Conservation (phyloP, 169 alveolate species). For the Pseudocohnilembus persalinus region DNA sequence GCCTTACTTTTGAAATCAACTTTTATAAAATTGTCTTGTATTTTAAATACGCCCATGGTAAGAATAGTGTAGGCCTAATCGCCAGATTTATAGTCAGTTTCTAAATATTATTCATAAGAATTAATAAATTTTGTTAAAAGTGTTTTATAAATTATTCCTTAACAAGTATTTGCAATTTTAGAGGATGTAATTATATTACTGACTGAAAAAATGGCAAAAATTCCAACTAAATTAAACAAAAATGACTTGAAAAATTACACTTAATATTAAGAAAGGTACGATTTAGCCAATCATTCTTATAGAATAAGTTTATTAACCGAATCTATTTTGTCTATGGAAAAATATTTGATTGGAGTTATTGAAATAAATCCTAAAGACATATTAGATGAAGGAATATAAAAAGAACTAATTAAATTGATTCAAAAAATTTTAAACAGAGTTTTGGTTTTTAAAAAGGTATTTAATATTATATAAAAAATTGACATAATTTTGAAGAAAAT, state of each 20-base stretch:
- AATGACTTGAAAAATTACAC: slow-evolving; percentile 76
- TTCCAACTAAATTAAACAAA: slow-evolving; percentile 76
- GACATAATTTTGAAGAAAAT: too few species aligned
- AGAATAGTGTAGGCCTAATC: slow-evolving; percentile 76
- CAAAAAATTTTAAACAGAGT: slow-evolving; percentile 57
- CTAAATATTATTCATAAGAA: slow-evolving; percentile 80
- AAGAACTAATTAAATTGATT: slow-evolving; percentile 71
- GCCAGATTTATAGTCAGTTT: slow-evolving; percentile 77
- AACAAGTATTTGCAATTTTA: slow-evolving; percentile 64
- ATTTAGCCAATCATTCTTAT: slow-evolving; percentile 70
- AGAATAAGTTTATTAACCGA: slow-evolving; percentile 80
- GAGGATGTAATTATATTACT: slow-evolving; percentile 61
- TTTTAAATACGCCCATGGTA: slow-evolving; percentile 74
- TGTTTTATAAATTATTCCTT: slow-evolving; percentile 82
- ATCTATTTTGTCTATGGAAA: slow-evolving; percentile 80
- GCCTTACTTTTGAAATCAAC: slow-evolving; percentile 75
- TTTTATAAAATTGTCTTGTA: slow-evolving; percentile 78
- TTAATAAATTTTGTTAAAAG: slow-evolving; percentile 81
- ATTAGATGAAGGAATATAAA: slow-evolving; percentile 83
- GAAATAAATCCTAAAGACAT: slow-evolving; percentile 86
- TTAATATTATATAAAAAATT: too few species aligned
- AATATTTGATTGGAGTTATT: slow-evolving; percentile 80
- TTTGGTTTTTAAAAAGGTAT: slow-evolving; percentile 43
- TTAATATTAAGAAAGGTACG: slow-evolving; percentile 70
- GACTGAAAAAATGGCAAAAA: slow-evolving; percentile 61